Evolutionary conservation across 371 early-diverging fungal species (phyloP).

Genomic region (Entomophthora muscae): DNA sequence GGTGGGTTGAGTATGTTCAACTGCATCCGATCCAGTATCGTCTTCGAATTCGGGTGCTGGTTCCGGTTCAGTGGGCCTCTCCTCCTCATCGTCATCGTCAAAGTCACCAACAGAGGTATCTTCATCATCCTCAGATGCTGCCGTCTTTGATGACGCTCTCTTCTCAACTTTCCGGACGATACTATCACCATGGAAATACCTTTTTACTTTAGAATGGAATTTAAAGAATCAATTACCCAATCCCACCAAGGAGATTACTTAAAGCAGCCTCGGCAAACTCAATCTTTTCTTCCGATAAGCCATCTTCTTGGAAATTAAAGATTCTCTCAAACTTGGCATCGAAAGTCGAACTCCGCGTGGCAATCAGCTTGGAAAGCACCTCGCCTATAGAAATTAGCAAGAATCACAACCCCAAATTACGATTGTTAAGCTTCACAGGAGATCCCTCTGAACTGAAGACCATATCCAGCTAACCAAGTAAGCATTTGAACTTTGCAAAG

Average conservation of each 20-base stretch:
- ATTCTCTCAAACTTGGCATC: constrained; percentile 54
- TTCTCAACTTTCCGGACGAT: constrained; percentile 15
- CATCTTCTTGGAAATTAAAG: constrained; percentile 46
- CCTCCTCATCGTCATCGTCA: constrained; percentile 21
- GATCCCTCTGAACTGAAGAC: background rate
- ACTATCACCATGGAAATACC: constrained; percentile 34
- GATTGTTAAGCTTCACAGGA: background rate
- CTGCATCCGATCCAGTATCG: constrained; percentile 18
- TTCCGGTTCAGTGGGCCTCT: constrained; percentile 32
- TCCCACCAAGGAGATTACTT: constrained; percentile 78
- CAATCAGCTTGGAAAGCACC: background rate
- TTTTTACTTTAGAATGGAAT: constrained; percentile 7
- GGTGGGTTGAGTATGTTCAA: constrained; percentile 38
- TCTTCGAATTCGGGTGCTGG: constrained; percentile 22
- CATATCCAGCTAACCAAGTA: background rate
- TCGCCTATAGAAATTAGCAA: background rate
- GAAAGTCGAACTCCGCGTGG: constrained; percentile 19
- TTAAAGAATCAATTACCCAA: constrained; percentile 37
- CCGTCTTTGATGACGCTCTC: background rate
- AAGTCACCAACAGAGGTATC: constrained; percentile 21
- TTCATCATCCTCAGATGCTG: constrained; percentile 9
- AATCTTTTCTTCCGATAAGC: constrained; percentile 34
- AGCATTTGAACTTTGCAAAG: background rate
- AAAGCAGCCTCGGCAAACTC: constrained; percentile 54
- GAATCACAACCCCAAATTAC: background rate